Evolutionary conservation across 2,329 filamentous ascomycete genomes (phyloP), one percentile per base, ranked within the genome.

Genomic region (Colletotrichum paranaense): DNA sequence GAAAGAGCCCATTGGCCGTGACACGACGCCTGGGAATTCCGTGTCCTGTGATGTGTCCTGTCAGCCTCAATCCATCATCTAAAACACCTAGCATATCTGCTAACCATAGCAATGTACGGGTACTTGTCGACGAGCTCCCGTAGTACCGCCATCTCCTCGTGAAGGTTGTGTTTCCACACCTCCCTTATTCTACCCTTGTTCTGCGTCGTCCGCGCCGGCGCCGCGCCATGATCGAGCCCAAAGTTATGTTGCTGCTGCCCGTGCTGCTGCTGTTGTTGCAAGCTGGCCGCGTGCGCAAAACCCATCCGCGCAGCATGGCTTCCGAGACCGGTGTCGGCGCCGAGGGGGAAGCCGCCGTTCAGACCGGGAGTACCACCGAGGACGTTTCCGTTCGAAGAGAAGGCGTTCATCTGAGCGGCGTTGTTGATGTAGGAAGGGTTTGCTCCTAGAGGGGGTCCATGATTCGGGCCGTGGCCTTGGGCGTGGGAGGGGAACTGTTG

Each of bases 11-110:
- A 99, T 98, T 2, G 97, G 97, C 77, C 97, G 91, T 30, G 96
- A 95, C 66, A 99, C 96, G 66, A 99, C 95, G 70, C 97, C 97
- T n/a, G 97, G 97, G 78, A 99, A 99, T 81, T 98, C 96, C 28
- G 97, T 98, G 81, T 99, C 97, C 95, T 98, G 80, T 64, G 71
- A 49, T 42, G 49, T 75, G 38, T 46, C 12, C 53, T 26, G 56
- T 72, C 58, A 76, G 67, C 38, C 58, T 12, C 62, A 24, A 60
- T 74, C 71, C 42, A 32, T 58, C 6, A 26, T 28, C 2, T n/a
- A 58, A 12, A 35, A n/a, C 46, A 55, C 32, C 28, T 46, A 26
- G 35, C 26, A 55, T 24, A 52, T 62, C 62, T 59, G 53, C 93
- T 87, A 86, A 98, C 95, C 97, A 99, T 98, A 78, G 95, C 96